Conservation (phyloP, 805 yeast species). For the Candida palmyrensis region DNA sequence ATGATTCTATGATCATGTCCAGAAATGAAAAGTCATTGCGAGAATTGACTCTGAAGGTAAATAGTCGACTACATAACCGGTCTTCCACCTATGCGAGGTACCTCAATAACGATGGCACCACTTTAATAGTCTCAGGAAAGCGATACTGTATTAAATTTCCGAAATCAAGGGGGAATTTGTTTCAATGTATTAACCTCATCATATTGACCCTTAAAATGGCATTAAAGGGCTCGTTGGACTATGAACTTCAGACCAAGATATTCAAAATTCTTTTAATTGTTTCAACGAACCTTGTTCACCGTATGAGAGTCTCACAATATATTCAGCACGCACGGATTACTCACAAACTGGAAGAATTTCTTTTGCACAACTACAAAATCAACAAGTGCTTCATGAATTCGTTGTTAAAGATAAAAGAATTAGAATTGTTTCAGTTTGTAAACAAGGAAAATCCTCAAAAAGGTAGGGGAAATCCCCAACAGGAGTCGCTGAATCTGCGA, state of each 20-base stretch:
- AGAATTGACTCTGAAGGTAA: constrained; percentile 8
- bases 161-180: not conserved
- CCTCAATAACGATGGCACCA: constrained; percentile 19
- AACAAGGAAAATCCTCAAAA: constrained; percentile 7
- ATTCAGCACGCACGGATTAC: constrained; percentile 20
- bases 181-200: constrained; percentile 2
- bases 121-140: constrained; percentile 11
- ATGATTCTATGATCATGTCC: constrained; percentile 37
- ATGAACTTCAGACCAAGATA: constrained; percentile 9
- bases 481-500: not conserved
- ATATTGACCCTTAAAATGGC: not conserved
- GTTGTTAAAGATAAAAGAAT: constrained; percentile 27
- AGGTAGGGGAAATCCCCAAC: not conserved
- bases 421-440: constrained; percentile 18
- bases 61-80: constrained; percentile 1
- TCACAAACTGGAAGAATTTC: constrained; percentile 21
- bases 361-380: constrained; percentile 28
- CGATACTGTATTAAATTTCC: constrained; percentile 12
- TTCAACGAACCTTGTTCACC: constrained; percentile 23
- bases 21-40: constrained; percentile 34
- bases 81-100: constrained; percentile 3
- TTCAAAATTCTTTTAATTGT: constrained; percentile 26
- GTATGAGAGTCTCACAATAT: constrained; percentile 16
- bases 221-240: constrained; percentile 8
- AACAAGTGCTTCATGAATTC: constrained; percentile 32